These are phyloP conservation scores for Papilionanthe hybrid DNA, from an alignment of 116 monocot species.

Conservation along the genomic window DNA sequence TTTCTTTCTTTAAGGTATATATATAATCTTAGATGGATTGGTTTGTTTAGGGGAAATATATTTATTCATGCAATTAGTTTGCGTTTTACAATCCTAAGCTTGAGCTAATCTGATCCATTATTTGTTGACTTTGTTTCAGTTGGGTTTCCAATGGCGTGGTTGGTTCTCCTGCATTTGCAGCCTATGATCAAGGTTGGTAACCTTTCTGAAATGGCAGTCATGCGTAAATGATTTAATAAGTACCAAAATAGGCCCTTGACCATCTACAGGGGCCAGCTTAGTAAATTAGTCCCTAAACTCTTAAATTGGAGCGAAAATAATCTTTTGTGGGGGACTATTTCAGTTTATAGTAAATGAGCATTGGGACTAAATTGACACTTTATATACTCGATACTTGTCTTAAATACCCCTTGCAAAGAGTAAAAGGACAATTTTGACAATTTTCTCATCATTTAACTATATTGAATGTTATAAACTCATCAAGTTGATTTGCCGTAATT, in stretches of 20 bases:
- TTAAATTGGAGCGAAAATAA: no score
- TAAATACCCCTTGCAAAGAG: no score
- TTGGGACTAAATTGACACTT: no score
- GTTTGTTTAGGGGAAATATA: not conserved
- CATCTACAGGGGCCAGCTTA: no score
- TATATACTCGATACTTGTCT: no score
- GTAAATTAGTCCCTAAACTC: no score
- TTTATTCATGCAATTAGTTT: not conserved
- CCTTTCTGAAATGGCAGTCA: not conserved
- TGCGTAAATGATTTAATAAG: not conserved
- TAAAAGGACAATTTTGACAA: no score
- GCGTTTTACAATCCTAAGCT: not conserved
- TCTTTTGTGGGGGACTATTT: no score
- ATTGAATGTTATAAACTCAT: not conserved
- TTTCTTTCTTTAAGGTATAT: not conserved
- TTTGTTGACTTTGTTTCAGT: conserved; percentile 29
- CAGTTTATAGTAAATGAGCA: no score
- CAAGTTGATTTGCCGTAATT: conserved; percentile 4
- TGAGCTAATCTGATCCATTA: conserved; percentile 1
- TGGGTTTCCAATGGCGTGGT: conserved; percentile 98
- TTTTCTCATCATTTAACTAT: not conserved
- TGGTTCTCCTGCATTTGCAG: conserved; percentile 99
- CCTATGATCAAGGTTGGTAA: conserved; percentile 86
- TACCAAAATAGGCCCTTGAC: no score
- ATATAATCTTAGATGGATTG: not conserved